These are phyloP conservation scores for Leptodontidium sp. DNA, from an alignment of 2,329 filamentous ascomycete species.

Conservation along the genomic window DNA sequence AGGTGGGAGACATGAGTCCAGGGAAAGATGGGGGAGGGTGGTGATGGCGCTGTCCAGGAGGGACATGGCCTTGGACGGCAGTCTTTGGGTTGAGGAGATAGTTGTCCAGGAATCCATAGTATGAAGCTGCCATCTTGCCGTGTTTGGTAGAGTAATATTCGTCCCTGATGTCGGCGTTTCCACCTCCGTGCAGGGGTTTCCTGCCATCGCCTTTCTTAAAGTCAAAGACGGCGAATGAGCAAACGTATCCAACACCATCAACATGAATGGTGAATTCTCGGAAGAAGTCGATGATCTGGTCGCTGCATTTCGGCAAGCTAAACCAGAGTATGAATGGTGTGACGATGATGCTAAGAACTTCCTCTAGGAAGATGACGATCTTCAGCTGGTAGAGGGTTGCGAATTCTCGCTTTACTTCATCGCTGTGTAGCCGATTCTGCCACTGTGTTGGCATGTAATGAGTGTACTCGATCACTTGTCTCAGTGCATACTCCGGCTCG, in stretches of 20 bases:
- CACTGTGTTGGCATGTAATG: constrained; percentile 92
- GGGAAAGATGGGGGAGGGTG: constrained; percentile 81
- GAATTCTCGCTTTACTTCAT: constrained; percentile 92
- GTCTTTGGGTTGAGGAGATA: constrained; percentile 81
- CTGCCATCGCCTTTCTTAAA: constrained; percentile 83
- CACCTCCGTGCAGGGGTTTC: constrained; percentile 51
- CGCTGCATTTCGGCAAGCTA: constrained; percentile 85
- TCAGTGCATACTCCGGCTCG: constrained; percentile 88
- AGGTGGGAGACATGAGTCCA: constrained; percentile 69
- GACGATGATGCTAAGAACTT: constrained; percentile 89
- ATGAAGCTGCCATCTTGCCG: constrained; percentile 97
- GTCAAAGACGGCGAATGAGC: constrained; percentile 96
- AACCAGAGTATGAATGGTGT: constrained; percentile 90
- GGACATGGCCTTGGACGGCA: constrained; percentile 67
- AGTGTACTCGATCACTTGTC: constrained; percentile 89
- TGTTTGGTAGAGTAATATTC: constrained; percentile 97
- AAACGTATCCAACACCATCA: constrained; percentile 94
- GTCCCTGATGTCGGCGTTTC: constrained; percentile 70
- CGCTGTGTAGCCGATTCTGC: constrained; percentile 89
- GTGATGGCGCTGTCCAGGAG: constrained; percentile 61
- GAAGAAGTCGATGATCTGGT: constrained; percentile 97
- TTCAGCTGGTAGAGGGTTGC: constrained; percentile 91
- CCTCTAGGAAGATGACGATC: constrained; percentile 89
- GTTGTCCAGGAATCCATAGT: constrained; percentile 93
- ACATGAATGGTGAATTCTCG: constrained; percentile 97